phyloP scores from a whole-genome alignment of 1,284 basidiomycete genomes.

The Microbotryum intermedium region DNA sequence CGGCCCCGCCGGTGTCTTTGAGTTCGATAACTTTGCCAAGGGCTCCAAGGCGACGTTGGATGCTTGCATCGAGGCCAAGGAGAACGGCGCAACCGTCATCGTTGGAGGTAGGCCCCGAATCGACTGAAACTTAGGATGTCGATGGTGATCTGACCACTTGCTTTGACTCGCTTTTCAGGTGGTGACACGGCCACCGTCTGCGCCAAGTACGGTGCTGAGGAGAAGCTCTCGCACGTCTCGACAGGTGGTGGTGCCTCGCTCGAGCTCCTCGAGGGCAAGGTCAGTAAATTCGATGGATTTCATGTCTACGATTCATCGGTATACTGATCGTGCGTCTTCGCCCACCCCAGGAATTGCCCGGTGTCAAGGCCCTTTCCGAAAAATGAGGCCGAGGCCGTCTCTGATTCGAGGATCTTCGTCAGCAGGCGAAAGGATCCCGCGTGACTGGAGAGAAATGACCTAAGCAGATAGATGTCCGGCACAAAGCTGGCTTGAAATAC shows the following conservation, averaged over 20 bases:
- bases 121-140: not conserved
- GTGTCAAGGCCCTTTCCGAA: slow-evolving; percentile 71
- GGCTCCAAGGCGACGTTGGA: slow-evolving; percentile 81
- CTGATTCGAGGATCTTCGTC: not conserved
- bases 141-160: not conserved
- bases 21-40: slow-evolving; percentile 81
- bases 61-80: slow-evolving; percentile 77
- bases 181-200: slow-evolving; percentile 89
- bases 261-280: slow-evolving; percentile 95
- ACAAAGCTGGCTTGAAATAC: too few species aligned
- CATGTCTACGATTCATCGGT: too few species aligned
- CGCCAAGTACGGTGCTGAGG: slow-evolving; percentile 66
- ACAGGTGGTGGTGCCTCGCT: slow-evolving; percentile 95
- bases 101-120: slow-evolving; percentile 46
- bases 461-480: too few species aligned
- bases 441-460: too few species aligned
- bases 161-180: slow-evolving; percentile 41
- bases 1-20: slow-evolving; percentile 95
- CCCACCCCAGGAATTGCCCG: slow-evolving; percentile 57
- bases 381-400: slow-evolving; percentile 41
- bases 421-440: too few species aligned
- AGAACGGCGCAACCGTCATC: slow-evolving; percentile 83
- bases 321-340: not conserved
- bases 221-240: slow-evolving; percentile 87
- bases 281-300: slow-evolving; percentile 37